Percentiles rank a stretch among this genome's conserved stretches.
Evolutionary conservation across 495 filamentous ascomycete species (phyloP).

Genomic region (Hapsidospora chrysogenum): DNA sequence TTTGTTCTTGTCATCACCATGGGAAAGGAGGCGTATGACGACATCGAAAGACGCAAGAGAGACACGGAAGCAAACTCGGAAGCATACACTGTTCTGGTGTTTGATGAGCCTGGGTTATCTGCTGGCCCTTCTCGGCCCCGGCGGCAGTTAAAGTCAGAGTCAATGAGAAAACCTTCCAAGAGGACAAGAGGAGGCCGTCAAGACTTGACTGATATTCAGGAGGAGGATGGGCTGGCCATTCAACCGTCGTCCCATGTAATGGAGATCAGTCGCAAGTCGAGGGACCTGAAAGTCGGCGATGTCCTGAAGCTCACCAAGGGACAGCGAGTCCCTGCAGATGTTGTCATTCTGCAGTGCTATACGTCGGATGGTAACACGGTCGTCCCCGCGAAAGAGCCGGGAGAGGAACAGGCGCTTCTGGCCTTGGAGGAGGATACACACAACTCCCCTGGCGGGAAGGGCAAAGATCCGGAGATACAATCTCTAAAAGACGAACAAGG

Average conservation of each 20-base stretch:
- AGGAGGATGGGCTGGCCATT: constrained; percentile 31
- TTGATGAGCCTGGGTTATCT: constrained; percentile 28
- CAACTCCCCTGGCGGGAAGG: constrained; percentile 6
- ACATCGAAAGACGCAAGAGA: constrained; percentile 67
- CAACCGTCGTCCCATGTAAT: constrained; percentile 25
- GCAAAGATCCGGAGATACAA: neutral
- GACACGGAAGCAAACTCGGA: constrained; percentile 94
- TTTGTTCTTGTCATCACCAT: constrained; percentile 85
- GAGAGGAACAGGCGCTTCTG: constrained; percentile 19
- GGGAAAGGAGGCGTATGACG: constrained; percentile 91
- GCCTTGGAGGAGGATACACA: constrained; percentile 17
- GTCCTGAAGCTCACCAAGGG: constrained; percentile 83
- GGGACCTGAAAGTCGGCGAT: constrained; percentile 89
- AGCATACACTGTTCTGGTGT: constrained; percentile 61
- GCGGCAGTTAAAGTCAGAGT: constrained; percentile 19
- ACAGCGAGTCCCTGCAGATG: constrained; percentile 83
- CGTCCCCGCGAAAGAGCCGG: constrained; percentile 9
- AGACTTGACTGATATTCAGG: constrained; percentile 33
- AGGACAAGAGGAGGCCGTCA: constrained; percentile 11
- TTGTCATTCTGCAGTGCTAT: constrained; percentile 77
- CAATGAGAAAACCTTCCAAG: constrained; percentile 14
- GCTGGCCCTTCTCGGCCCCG: constrained; percentile 12
- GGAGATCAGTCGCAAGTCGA: constrained; percentile 61
- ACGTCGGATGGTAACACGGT: constrained; percentile 36
- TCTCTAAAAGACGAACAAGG: constrained; percentile 3